Evolutionary conservation across 441 rosid genomes (phyloP).

Genomic region (Brassica hybrid): DNA sequence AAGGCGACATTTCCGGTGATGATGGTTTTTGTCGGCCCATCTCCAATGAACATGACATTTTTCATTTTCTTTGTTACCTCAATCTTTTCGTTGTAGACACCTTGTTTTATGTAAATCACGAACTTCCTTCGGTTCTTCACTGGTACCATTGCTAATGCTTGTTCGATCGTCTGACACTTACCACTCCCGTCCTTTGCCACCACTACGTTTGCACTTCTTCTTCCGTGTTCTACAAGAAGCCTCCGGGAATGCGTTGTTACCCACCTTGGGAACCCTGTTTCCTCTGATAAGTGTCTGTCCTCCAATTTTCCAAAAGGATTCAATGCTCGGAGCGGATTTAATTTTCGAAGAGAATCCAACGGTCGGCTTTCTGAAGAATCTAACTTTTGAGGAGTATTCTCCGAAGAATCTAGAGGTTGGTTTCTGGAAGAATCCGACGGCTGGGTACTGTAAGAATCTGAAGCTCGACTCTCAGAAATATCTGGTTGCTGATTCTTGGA

Average conservation of each 20-base stretch:
- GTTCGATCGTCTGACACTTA: slow-evolving; percentile 54
- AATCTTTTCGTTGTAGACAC: slow-evolving; percentile 70
- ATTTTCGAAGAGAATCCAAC: slow-evolving; percentile 7
- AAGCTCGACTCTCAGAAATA: neutral
- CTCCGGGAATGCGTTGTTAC: slow-evolving; percentile 15
- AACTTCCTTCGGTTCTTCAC: slow-evolving; percentile 43
- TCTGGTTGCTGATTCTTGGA: neutral
- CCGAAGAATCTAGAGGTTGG: neutral
- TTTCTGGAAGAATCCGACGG: neutral
- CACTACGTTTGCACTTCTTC: slow-evolving; percentile 47
- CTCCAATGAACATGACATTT: slow-evolving; percentile 71
- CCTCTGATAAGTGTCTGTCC: slow-evolving; percentile 38
- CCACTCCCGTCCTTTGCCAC: slow-evolving; percentile 84
- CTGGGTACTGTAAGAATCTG: neutral
- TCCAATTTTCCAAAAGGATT: neutral
- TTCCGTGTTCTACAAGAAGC: slow-evolving; percentile 39
- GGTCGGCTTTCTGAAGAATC: neutral
- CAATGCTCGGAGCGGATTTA: slow-evolving; percentile 8
- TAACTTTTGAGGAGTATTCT: neutral
- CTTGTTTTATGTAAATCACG: slow-evolving; percentile 70
- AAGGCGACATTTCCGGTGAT: slow-evolving; percentile 64
- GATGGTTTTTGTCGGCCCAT: slow-evolving; percentile 75
- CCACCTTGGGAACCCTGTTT: slow-evolving; percentile 28
- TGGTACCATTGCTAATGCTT: slow-evolving; percentile 63
- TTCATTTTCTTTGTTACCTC: slow-evolving; percentile 44